Evolutionary conservation across 169 alveolate species (phyloP).

Genomic region (Toxoplasma gondii): DNA sequence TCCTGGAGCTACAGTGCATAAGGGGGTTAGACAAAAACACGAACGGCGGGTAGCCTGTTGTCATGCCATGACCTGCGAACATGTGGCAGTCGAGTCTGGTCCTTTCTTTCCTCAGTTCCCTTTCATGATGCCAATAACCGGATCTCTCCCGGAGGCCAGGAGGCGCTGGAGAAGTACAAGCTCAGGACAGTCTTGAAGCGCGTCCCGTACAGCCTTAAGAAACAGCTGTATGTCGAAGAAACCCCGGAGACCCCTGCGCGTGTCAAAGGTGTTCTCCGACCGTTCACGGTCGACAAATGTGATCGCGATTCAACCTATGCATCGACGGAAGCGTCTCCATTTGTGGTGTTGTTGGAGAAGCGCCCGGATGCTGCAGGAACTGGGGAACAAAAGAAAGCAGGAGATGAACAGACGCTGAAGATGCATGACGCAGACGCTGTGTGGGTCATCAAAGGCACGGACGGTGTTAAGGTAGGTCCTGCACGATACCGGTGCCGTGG

Average conservation of each 20-base stretch:
- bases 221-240: neutral
- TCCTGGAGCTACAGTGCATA: too few relatives aligned
- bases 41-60: too few relatives aligned
- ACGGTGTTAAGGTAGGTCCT: slow-evolving; percentile 38
- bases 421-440: slow-evolving; percentile 44
- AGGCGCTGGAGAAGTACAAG: neutral
- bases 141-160: neutral
- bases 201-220: neutral
- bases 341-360: neutral
- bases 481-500: neutral
- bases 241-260: neutral
- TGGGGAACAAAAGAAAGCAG: neutral
- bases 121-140: neutral
- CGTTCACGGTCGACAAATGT: neutral
- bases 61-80: too few relatives aligned
- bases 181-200: neutral
- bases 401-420: neutral
- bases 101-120: neutral
- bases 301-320: slow-evolving; percentile 11
- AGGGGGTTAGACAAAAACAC: too few relatives aligned
- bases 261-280: neutral
- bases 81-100: neutral
- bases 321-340: neutral
- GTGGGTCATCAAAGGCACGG: slow-evolving; percentile 64
- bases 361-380: neutral